Percentiles rank a stretch among this genome's conserved stretches.
Conservation (phyloP, 768 basidiomycete species). For the Pilatotrama ljubarskyi region DNA sequence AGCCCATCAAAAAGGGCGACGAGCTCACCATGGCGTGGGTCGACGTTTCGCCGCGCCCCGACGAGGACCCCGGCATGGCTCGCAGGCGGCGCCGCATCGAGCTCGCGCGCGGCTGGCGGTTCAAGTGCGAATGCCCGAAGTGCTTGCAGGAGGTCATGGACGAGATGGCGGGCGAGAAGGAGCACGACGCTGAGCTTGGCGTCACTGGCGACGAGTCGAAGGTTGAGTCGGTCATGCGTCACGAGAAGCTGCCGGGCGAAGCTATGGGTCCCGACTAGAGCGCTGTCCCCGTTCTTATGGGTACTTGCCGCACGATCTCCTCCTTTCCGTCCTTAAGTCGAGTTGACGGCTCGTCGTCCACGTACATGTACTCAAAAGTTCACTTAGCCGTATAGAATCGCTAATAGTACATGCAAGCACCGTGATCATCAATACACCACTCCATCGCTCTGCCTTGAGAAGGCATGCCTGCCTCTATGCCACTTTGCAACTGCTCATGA, state of each 20-base stretch:
- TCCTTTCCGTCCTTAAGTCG: not conserved
- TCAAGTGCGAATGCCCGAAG: constrained; percentile 70
- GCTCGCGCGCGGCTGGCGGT: constrained; percentile 80
- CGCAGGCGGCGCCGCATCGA: constrained; percentile 68
- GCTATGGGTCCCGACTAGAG: constrained; percentile 19
- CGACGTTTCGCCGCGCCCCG: constrained; percentile 57
- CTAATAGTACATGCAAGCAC: not conserved
- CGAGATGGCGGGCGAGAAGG: constrained; percentile 20
- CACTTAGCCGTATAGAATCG: not conserved
- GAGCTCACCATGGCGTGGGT: constrained; percentile 76
- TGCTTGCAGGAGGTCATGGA: constrained; percentile 53
- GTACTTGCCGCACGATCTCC: no score
- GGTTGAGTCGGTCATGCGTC: constrained; percentile 39
- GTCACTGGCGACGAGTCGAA: constrained; percentile 52
- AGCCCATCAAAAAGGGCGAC: constrained; percentile 72
- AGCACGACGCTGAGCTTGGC: constrained; percentile 29
- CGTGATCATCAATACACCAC: not conserved
- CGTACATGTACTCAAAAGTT: constrained; percentile 17
- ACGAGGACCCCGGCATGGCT: constrained; percentile 54
- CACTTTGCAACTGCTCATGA: not conserved
- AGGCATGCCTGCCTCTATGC: not conserved
- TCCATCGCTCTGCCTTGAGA: not conserved
- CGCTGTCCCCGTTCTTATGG: no score
- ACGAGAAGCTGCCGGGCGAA: constrained; percentile 17
- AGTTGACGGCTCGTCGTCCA: not conserved